Base-by-base conservation (phyloP, 495 filamentous ascomycete species). In the Amphirosellinia nigrospora region DNA sequence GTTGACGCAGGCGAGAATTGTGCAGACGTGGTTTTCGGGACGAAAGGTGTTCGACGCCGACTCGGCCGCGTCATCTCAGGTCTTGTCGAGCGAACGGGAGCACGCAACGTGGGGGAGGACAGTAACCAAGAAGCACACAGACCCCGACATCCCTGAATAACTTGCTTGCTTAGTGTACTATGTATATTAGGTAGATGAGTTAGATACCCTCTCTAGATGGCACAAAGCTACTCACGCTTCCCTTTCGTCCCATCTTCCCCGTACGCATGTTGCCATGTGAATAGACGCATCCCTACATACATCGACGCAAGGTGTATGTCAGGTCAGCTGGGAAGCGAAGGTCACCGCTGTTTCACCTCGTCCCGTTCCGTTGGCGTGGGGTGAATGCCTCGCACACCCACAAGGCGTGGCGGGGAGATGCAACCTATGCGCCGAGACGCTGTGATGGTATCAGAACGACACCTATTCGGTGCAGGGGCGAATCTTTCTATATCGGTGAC, bases 11-110 rank as follows among this genome's bases (percentile, higher is more conserved):
- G 86, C 86, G 4, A 82, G 62, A 56, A 79, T 89, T 6, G 64
- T 64, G 53, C 81, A 89, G 79, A 90, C 87, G 0, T 90, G 88
- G 88, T 85, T 81, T 66, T 75, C 75, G 39, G 88, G 88, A 15
- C 77, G 70, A 60, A 86, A 79, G 68, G 84, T 88, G 45, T 89
- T 80, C 67, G 75, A 77, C 16, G 73, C 70, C 19, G 34, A 43
- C 34, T 36, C 59, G 64, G 58, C 45, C 28, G 67, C 45, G 55
- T 52, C 41, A 52, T 60, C 53, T 2, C 53, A 65, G 46, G 16
- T n/a, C 2, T 38, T 21, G 30, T 34, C 28, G 61, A 50, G 46
- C 62, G 62, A 65, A 65, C 62, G 23, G 45, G 62, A 65, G 48
- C 30, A 23, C 38, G 46, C 48, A 66, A 56, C 43, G 63, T 50